Base-by-base conservation (phyloP, 345 rosid genomes). In the Psidium guajava region DNA sequence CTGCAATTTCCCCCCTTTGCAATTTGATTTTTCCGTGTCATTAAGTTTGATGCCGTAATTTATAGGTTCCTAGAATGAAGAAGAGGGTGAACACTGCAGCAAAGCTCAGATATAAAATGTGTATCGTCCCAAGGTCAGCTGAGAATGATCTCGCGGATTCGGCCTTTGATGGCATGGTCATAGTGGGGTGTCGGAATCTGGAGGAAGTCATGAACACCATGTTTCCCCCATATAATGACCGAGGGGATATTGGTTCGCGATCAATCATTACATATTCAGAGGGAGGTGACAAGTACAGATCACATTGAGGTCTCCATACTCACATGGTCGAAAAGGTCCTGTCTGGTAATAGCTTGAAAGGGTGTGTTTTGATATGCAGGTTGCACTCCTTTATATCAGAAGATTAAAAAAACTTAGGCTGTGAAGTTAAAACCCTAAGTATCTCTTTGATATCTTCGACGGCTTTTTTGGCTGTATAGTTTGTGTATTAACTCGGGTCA, bases 11-110 rank as follows among this genome's bases (percentile, higher is more conserved):
- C 27, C 51, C 25, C 9, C 42, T 57, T 58, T 15, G 10, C 28
- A 4, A 27, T 22, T 21, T 24, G n/a, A 82, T 85, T 27, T 54
- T 36, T 21, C 36, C 25, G 0, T 12, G 40, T 61, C 51, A 49
- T 13, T 11, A 54, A n/a, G 64, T 58, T 15, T 1, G 16, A 59
- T 56, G 32, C 18, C 22, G 69, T 21, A 51, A 73, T 27, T 57
- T 44, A 22, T 59, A 95, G 99, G 98, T 94, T n/a, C 91, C 95
- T 2, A 88, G 95, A 87, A 94, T 95, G 92, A 96, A 96, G 88
- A 91, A 95, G 86, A 92, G 99, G 86, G 92, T 93, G 8, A 83
- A 87, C 82, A 94, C 97, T 3, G 88, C 92, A 25, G 98, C 95
- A 56, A 92, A 94, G 89, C 91, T 96, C 50, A 98, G 99, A 42